Evolutionary conservation across 2,329 filamentous ascomycete species (phyloP), one percentile per base, ranked within the genome.

Genomic region (Coniochaeta prunicola): DNA sequence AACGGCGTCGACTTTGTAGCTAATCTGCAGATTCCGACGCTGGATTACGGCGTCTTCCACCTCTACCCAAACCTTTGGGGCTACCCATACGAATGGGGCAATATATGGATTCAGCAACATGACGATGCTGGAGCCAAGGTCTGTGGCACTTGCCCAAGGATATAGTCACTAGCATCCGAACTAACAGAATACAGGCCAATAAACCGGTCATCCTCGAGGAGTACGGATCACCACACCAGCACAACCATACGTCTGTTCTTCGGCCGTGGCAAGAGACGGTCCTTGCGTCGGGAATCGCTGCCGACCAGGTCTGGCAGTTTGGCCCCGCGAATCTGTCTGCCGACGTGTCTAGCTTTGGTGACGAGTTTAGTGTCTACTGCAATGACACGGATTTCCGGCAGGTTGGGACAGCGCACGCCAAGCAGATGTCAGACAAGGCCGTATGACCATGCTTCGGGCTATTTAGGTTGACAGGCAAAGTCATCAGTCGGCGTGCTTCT

Each of bases 21-120:
- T 63, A 82, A 83, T 62, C 26, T 67, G 38, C 59, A 36, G 2
- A 61, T 67, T 36, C 66, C 66, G 58, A 57, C 65, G n/a, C 56
- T 67, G 19, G 80, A 83, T 62, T 84, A 82, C 65, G 82, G 69
- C 1, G 73, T 71, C 0, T 72, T 75, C 58, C 74, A 76, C 54
- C 63, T 75, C 59, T 76, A 76, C 55, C 73, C 73, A 6, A 57
- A 40, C n/a, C 30, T 36, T 3, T 57, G 55, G 55, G 26, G 26
- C 4, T 57, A 33, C 15, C 55, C 55, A 7, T 57, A 57, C 17
- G 55, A 57, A 28, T 57, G 55, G 55, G 55, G 55, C 4, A 57
- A 42, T 30, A 24, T 40, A 1, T 57, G 55, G 55, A 57, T 57
- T 21, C 28, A 28, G 21, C 34, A 57, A 24, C 55, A 57, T 31